A percentile compares a stretch with the other conserved stretches of the same genome.
These are phyloP conservation scores for Thymus quinquecostatus DNA, from an alignment of 257 asterid species.

Conservation along the genomic window DNA sequence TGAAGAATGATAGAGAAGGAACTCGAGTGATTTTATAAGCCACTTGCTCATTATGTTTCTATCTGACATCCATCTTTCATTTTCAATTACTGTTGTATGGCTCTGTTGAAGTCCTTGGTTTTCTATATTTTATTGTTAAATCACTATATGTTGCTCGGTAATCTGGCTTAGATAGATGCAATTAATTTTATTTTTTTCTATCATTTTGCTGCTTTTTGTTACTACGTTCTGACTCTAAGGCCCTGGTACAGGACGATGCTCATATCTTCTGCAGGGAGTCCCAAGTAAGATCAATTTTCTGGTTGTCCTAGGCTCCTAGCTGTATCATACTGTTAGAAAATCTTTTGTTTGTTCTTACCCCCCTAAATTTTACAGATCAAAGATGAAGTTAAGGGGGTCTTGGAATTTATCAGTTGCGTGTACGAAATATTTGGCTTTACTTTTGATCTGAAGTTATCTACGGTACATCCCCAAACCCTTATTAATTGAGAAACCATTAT, in stretches of 20 bases:
- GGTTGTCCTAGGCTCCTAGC: slow-evolving; percentile 11
- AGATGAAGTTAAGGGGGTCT: slow-evolving; percentile 90
- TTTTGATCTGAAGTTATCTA: slow-evolving; percentile 74
- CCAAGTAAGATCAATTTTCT: slow-evolving; percentile 59
- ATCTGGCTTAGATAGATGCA: slow-evolving; percentile 16
- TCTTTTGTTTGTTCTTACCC: slow-evolving; percentile 30
- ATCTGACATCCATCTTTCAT: slow-evolving; percentile 7
- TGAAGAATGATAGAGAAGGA: slow-evolving; percentile 24
- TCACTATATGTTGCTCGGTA: neutral
- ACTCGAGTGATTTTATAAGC: slow-evolving; percentile 8
- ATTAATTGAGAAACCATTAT: slow-evolving; percentile 19
- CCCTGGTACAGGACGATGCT: slow-evolving; percentile 82
- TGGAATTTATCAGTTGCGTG: slow-evolving; percentile 74
- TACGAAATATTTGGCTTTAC: slow-evolving; percentile 89
- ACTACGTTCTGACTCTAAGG: slow-evolving; percentile 28
- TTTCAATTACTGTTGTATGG: slow-evolving; percentile 14
- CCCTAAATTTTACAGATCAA: slow-evolving; percentile 62
- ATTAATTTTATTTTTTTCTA: slow-evolving; percentile 8
- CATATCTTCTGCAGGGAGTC: slow-evolving; percentile 99
- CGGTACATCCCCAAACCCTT: slow-evolving; percentile 46
- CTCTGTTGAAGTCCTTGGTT: neutral
- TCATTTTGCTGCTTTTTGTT: slow-evolving; percentile 19
- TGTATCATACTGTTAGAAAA: neutral
- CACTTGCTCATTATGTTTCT: neutral
- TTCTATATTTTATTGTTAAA: slow-evolving; percentile 15